Conservation (phyloP, 192 early-diverging fungal genomes). For the Coemansia sp. region DNA sequence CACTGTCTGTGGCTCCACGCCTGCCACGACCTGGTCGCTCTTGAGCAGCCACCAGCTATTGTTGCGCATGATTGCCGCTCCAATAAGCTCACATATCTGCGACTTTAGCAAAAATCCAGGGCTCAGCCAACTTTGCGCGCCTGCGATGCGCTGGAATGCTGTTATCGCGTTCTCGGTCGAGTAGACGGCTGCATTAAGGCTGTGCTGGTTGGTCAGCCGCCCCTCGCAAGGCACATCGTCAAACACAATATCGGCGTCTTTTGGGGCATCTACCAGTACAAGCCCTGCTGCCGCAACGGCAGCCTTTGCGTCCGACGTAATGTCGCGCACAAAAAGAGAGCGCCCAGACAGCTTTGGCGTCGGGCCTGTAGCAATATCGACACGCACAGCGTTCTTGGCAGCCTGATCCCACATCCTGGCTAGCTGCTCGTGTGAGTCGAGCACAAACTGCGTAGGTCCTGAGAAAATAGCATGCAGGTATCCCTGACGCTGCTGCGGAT, state of each 20-base stretch:
- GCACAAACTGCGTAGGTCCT: constrained; percentile 34
- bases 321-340: constrained; percentile 28
- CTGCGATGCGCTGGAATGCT: constrained; percentile 38
- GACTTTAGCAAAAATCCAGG: constrained; percentile 37
- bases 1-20: constrained; percentile 20
- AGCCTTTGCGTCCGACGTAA: constrained; percentile 2
- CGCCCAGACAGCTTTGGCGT: constrained; percentile 9
- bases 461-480: constrained; percentile 57
- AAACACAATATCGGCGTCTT: constrained; percentile 41
- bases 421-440: constrained; percentile 35
- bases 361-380: constrained; percentile 5
- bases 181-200: constrained; percentile 28
- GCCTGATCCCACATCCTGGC: constrained; percentile 21
- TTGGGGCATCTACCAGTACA: constrained; percentile 8
- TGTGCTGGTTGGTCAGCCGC: constrained; percentile 33
- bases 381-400: constrained; percentile 14
- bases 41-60: constrained; percentile 47
- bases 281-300: constrained; percentile 23
- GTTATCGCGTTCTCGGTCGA: constrained; percentile 29
- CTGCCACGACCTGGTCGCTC: constrained; percentile 17
- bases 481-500: constrained; percentile 49
- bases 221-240: constrained; percentile 15
- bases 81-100: constrained; percentile 47
- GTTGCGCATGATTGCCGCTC: constrained; percentile 40
- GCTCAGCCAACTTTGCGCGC: constrained; percentile 38